Evolutionary conservation across 768 basidiomycete species (phyloP), one percentile per base, ranked within the genome.

Genomic region (Phylloporus sp.): DNA sequence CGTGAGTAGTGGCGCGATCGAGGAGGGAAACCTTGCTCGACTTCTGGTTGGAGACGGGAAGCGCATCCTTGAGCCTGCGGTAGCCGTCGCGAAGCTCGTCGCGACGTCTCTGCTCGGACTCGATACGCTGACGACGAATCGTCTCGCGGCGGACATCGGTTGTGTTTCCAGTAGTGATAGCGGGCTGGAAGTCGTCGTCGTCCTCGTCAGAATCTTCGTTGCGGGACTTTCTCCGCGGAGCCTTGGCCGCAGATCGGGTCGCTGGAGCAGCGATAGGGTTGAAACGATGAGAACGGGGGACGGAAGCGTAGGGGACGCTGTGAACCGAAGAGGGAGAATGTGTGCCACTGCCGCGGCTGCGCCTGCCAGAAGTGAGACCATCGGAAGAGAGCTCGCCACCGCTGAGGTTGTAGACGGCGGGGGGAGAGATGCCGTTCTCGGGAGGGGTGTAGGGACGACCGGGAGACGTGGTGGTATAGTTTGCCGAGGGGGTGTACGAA

Each of bases 41-140:
- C 78, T 93, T 91, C 79, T 94, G 91, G 76, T 91, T 93, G 42
- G 86, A 88, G 53, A 85, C 78, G 26, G 93, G 93, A 60, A 95
- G 84, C 50, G 85, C 86, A 62, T 91, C 88, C 81, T 91, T 92
- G 74, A 95, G 84, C 52, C 87, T 81, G 61, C 85, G 82, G 72
- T 95, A 95, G 54, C 91, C 92, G 51, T 95, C 92, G 50, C 93
- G 79, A 66, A 95, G 88, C 72, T 95, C 93, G 62, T 95, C 91
- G 34, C 93, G 83, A 59, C 93, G 81, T 59, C 91, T 78, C 77
- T 95, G 89, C 76, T 93, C 91, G 23, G 90, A 91, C 77, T 93
- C 91, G 75, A 93, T 93, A 72, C 91, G 88, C 75, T 92, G 90
- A 67, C 84, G 84, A 67, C 91, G 88, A 62, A 93, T 89, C 50